Evolutionary conservation across 306 rosid species (phyloP).

Genomic region (Medicago arabica): DNA sequence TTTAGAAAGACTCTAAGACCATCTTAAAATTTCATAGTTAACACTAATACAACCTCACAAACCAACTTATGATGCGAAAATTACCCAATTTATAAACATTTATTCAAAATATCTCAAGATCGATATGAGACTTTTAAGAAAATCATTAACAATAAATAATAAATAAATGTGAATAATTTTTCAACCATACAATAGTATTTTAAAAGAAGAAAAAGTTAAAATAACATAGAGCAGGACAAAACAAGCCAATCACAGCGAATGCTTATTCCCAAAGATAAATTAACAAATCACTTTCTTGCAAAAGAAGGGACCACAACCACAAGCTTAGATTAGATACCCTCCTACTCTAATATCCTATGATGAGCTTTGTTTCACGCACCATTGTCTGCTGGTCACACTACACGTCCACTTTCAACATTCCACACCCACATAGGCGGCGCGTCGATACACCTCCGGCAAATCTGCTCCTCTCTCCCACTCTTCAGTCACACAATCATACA

Average conservation of each 20-base stretch:
- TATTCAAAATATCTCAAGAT: too few relatives aligned
- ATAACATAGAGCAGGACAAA: slow-evolving; percentile 15
- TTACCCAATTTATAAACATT: too few relatives aligned
- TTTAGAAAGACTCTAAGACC: too few relatives aligned
- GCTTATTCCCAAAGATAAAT: background rate
- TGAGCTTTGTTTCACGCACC: slow-evolving; percentile 23
- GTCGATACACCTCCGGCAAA: slow-evolving; percentile 65
- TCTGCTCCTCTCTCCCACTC: slow-evolving; percentile 66
- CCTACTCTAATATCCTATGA: slow-evolving; percentile 40
- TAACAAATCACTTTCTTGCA: background rate
- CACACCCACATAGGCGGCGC: slow-evolving; percentile 74
- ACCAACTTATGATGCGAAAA: too few relatives aligned
- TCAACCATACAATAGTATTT: too few relatives aligned
- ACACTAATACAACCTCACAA: too few relatives aligned
- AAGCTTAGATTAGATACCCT: slow-evolving; percentile 37
- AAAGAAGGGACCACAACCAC: slow-evolving; percentile 26
- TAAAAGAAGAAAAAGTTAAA: too few relatives aligned
- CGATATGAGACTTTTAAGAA: too few relatives aligned
- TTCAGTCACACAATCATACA: slow-evolving; percentile 51
- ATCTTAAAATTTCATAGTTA: too few relatives aligned
- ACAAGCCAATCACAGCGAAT: slow-evolving; percentile 1
- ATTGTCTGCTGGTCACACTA: slow-evolving; percentile 45
- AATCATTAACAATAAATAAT: too few relatives aligned
- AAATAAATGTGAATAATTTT: too few relatives aligned
- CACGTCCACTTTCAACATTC: slow-evolving; percentile 47